Evolutionary conservation across 306 rosid genomes (phyloP).

Genomic region (Parietaria judaica): DNA sequence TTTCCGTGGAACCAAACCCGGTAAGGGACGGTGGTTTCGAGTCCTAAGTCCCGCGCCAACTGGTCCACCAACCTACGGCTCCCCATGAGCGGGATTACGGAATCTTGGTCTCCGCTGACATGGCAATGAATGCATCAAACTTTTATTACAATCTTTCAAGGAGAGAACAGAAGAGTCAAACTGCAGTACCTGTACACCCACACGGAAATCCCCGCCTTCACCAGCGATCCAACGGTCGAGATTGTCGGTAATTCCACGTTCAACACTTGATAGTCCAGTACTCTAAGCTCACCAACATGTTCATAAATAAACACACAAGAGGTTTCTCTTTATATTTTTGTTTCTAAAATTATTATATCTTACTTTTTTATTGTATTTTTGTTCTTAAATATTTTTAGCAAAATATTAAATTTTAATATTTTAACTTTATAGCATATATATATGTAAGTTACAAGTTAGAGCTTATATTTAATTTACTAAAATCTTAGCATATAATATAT

Average conservation of each 20-base stretch:
- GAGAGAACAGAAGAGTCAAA: neutral
- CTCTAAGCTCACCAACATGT: conserved; percentile 2
- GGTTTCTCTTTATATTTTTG: neutral
- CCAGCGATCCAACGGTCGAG: conserved; percentile 22
- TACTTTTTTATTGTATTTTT: no score
- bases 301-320: neutral
- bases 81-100: conserved; percentile 24
- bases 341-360: neutral
- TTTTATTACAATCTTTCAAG: neutral
- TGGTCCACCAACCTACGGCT: conserved; percentile 18
- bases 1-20: conserved; percentile 29
- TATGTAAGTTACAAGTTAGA: no score
- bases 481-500: no score
- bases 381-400: no score
- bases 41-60: conserved; percentile 18
- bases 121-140: neutral
- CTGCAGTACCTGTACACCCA: conserved; percentile 24
- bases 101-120: conserved; percentile 27
- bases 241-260: conserved; percentile 31
- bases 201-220: conserved; percentile 23
- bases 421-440: no score
- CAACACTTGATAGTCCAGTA: conserved; percentile 29
- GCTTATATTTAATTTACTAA: no score
- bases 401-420: no score
- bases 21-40: conserved; percentile 24